Evolutionary conservation across 306 rosid species (phyloP).

Genomic region (Castanea crenata): DNA sequence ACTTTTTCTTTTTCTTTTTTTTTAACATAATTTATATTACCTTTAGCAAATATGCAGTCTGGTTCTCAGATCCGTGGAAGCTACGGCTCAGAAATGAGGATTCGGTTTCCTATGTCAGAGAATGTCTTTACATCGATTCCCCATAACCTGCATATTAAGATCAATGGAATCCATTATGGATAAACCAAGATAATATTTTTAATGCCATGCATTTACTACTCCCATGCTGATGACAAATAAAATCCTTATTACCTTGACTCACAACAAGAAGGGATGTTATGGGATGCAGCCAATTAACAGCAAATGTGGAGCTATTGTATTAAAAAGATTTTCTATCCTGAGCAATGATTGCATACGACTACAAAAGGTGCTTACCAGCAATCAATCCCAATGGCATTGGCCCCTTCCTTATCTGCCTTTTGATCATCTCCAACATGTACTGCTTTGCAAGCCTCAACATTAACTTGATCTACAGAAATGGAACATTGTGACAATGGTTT

Average conservation of each 20-base stretch:
- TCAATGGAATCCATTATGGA: background rate
- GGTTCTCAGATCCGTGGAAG: constrained; percentile 2
- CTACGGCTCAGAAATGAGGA: constrained; percentile 41
- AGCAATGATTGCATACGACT: constrained; percentile 7
- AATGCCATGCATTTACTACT: background rate
- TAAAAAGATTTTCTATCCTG: background rate
- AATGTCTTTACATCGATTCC: constrained; percentile 81
- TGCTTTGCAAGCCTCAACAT: constrained; percentile 64
- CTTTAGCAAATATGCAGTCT: background rate
- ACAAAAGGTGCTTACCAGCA: constrained; percentile 68
- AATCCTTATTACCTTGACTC: background rate
- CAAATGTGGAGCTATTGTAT: background rate
- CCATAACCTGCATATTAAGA: constrained; percentile 70
- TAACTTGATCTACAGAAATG: constrained; percentile 52
- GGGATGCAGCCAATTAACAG: background rate
- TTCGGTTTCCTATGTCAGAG: constrained; percentile 49
- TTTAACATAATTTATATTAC: background rate
- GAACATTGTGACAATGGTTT: background rate
- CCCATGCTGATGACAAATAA: background rate
- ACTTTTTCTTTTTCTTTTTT: background rate
- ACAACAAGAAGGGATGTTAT: background rate
- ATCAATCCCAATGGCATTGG: constrained; percentile 73
- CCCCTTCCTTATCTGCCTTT: constrained; percentile 77
- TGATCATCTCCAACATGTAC: constrained; percentile 85
- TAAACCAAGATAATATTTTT: background rate